These are phyloP conservation scores for Hygrophoropsis aurantiaca DNA, from an alignment of 768 basidiomycete species.

Conservation along the genomic window DNA sequence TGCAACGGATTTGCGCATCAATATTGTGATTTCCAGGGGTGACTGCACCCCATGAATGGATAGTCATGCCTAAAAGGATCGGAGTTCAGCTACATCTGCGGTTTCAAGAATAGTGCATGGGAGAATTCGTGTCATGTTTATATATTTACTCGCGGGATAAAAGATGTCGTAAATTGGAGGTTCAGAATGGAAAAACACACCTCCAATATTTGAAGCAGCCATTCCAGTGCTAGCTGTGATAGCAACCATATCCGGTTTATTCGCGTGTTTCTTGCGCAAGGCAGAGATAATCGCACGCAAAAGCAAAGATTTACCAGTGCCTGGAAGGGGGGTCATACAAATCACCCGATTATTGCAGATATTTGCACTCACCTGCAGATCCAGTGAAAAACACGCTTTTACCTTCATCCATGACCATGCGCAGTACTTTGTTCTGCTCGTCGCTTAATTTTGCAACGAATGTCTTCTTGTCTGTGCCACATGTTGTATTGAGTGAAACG, in stretches of 20 bases:
- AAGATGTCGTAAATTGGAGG: too few relatives aligned
- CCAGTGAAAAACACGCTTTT: conserved; percentile 70
- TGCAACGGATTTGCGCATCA: conserved; percentile 47
- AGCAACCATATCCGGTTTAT: conserved; percentile 34
- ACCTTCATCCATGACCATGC: conserved; percentile 53
- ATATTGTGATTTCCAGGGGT: conserved; percentile 43
- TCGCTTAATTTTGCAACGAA: conserved; percentile 45
- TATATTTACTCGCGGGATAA: too few relatives aligned
- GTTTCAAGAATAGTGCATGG: not conserved
- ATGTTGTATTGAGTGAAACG: conserved; percentile 24
- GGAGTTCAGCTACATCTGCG: too few relatives aligned
- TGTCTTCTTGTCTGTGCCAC: conserved; percentile 27
- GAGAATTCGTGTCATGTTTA: not conserved
- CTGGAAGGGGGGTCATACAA: conserved; percentile 26
- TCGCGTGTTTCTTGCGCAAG: conserved; percentile 39
- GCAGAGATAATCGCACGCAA: conserved; percentile 56
- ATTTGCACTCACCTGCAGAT: conserved; percentile 53
- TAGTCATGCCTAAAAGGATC: conserved; percentile 45
- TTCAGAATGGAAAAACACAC: conserved; percentile 4
- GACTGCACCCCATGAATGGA: conserved; percentile 63
- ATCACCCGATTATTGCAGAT: not conserved
- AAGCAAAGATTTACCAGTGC: conserved; percentile 65
- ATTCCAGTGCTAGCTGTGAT: conserved; percentile 46
- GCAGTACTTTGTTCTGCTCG: conserved; percentile 53
- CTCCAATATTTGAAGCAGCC: conserved; percentile 54